Conservation (phyloP, 768 basidiomycete genomes). For the Mycena latifolia region DNA sequence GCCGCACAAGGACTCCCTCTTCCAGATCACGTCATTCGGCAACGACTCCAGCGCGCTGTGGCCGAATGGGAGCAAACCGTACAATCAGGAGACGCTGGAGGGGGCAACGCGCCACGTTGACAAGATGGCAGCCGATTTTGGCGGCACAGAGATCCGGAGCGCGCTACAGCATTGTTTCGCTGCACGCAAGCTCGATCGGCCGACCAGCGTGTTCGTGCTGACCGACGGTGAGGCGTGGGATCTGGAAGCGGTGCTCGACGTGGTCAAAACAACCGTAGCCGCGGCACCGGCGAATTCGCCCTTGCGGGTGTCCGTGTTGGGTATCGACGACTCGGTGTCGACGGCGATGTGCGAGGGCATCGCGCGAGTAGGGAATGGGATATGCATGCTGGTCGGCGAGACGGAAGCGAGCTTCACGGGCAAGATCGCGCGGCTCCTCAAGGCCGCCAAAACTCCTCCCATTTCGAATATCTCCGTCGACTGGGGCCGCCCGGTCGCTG, state of each 20-base stretch:
- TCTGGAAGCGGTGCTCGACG: constrained; percentile 24
- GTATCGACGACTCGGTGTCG: constrained; percentile 56
- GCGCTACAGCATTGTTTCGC: constrained; percentile 49
- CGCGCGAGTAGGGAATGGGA: constrained; percentile 56
- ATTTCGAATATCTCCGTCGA: constrained; percentile 54
- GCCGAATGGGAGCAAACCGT: constrained; percentile 39
- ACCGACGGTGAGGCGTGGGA: constrained; percentile 55
- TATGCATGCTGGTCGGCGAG: constrained; percentile 53
- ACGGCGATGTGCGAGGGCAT: constrained; percentile 55
- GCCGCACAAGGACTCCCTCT: constrained; percentile 46
- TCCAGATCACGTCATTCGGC: constrained; percentile 62
- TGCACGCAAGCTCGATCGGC: constrained; percentile 43
- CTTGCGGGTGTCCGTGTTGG: constrained; percentile 61
- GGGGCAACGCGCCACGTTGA: constrained; percentile 44
- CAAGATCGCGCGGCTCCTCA: constrained; percentile 56
- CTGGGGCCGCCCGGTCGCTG: constrained; percentile 42
- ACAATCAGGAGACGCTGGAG: constrained; percentile 40
- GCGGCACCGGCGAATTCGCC: constrained; percentile 44
- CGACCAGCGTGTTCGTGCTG: constrained; percentile 57
- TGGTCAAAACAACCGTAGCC: constrained; percentile 37
- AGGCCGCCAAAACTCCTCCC: constrained; percentile 51
- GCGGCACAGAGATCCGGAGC: constrained; percentile 53
- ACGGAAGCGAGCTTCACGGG: constrained; percentile 52
- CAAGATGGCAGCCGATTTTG: constrained; percentile 46
- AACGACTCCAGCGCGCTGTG: constrained; percentile 40